Evolutionary conservation across 1,284 basidiomycete species (phyloP).

Genomic region (Apiotrichum veenhuisii): DNA sequence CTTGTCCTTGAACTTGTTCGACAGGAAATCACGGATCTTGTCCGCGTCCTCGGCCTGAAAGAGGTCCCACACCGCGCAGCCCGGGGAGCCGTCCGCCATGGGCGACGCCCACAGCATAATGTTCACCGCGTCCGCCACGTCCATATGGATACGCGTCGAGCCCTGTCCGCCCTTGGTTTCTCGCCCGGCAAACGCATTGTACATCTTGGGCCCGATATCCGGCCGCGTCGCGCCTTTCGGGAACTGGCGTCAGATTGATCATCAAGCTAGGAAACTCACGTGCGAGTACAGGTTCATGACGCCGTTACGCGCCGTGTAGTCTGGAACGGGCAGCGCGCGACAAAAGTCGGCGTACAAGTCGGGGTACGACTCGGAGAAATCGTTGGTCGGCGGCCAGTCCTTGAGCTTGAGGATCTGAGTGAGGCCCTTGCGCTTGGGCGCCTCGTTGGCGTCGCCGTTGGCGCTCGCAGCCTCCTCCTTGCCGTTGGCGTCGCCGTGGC

Average conservation of each 20-base stretch:
- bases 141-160: conserved; percentile 83
- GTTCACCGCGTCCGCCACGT: conserved; percentile 92
- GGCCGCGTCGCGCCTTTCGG: conserved; percentile 77
- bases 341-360: conserved; percentile 85
- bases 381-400: conserved; percentile 86
- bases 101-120: conserved; percentile 74
- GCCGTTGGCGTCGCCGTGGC: background rate
- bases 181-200: conserved; percentile 48
- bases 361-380: conserved; percentile 78
- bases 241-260: conserved; percentile 61
- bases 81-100: conserved; percentile 62
- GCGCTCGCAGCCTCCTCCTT: background rate
- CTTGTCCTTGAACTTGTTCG: conserved; percentile 37
- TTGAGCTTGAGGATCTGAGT: conserved; percentile 73
- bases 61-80: conserved; percentile 88
- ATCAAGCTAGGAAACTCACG: conserved; percentile 25
- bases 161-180: conserved; percentile 29
- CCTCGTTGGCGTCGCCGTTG: background rate
- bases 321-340: conserved; percentile 75
- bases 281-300: conserved; percentile 70
- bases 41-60: conserved; percentile 79
- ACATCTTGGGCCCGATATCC: conserved; percentile 72
- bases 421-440: conserved; percentile 37
- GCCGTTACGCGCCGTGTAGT: conserved; percentile 82
- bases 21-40: conserved; percentile 69